phyloP scores from a whole-genome alignment of 306 rosid species.

The Citrullus amarus region DNA sequence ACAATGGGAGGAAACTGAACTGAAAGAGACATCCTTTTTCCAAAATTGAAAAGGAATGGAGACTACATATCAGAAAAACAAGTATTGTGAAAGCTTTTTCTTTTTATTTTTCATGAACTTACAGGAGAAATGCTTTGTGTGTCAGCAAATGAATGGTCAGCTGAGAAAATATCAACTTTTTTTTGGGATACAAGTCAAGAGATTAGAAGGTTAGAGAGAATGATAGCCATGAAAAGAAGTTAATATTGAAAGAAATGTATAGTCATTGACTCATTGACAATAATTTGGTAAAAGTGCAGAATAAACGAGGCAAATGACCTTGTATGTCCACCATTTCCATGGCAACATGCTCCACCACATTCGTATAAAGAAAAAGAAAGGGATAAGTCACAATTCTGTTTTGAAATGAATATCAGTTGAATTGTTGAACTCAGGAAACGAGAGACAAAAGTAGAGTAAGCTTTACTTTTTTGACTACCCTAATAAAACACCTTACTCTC shows the following conservation, averaged over 20 bases:
- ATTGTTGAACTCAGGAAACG: not conserved
- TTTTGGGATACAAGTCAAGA: not conserved
- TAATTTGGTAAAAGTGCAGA: not conserved
- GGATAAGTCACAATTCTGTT: not conserved
- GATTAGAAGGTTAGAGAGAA: conserved; percentile 2
- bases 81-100: not conserved
- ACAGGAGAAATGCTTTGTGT: not conserved
- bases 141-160: not conserved
- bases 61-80: not conserved
- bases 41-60: not conserved
- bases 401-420: not conserved
- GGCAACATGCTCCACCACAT: conserved; percentile 4
- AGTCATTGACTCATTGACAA: not conserved
- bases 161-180: not conserved
- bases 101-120: not conserved
- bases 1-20: not conserved
- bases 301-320: conserved; percentile 4
- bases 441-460: not conserved
- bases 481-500: not conserved
- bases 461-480: not conserved
- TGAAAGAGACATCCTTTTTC: not conserved
- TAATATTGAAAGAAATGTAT: not conserved
- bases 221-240: conserved; percentile 8
- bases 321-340: not conserved
- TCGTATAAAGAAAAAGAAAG: not conserved